phyloP scores from a whole-genome alignment of 345 rosid species.

The Cardiospermum halicacabum region DNA sequence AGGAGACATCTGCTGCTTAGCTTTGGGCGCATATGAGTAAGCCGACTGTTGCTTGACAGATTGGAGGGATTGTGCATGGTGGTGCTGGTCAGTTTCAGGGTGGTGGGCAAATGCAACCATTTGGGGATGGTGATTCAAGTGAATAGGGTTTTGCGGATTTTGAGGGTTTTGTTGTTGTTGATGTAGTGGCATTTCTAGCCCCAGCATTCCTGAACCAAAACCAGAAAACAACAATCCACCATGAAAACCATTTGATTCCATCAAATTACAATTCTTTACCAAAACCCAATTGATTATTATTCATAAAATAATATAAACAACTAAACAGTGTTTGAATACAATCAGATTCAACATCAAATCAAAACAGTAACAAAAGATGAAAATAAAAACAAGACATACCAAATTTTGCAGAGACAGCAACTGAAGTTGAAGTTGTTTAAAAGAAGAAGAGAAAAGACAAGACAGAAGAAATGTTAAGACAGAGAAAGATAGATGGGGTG shows the following conservation, averaged over 20 bases:
- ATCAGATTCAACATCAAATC: not conserved
- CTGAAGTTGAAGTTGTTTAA: constrained; percentile 10
- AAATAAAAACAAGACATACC: constrained; percentile 9
- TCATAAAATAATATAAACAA: not conserved
- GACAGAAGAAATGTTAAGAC: not conserved
- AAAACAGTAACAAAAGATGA: not conserved
- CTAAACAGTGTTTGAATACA: no score
- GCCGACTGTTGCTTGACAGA: constrained; percentile 27
- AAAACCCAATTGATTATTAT: constrained; percentile 10
- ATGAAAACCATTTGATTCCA: constrained; percentile 63
- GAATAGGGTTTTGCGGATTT: constrained; percentile 30
- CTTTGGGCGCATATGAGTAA: constrained; percentile 36
- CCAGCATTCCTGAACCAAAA: constrained; percentile 65
- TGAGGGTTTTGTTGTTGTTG: constrained; percentile 40
- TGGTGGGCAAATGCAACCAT: constrained; percentile 34
- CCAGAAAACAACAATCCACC: constrained; percentile 65
- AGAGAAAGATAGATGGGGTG: constrained; percentile 6
- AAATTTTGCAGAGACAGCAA: constrained; percentile 1
- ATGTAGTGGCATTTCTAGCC: constrained; percentile 64
- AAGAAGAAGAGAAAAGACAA: not conserved
- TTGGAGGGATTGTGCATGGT: constrained; percentile 39
- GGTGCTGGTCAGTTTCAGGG: constrained; percentile 35
- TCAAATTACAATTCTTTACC: constrained; percentile 16
- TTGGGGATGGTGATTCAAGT: constrained; percentile 55
- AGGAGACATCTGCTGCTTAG: constrained; percentile 55